Base-by-base conservation (phyloP, 805 yeast genomes). In the Candida lessepsii region DNA sequence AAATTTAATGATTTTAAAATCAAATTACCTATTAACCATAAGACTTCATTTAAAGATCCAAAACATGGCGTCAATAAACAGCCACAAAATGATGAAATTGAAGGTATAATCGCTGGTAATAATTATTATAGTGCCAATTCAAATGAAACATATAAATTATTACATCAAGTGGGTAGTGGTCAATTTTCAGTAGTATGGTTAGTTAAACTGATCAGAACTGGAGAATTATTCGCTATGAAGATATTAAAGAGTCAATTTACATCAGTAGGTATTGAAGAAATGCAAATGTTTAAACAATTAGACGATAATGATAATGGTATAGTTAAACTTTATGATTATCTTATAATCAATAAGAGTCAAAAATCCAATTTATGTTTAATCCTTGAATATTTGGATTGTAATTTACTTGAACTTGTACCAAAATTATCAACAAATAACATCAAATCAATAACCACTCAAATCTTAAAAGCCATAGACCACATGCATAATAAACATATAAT, bases 151-250 rank as follows among this genome's bases (percentile, higher is more conserved):
- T 79, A 79, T 54, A 52, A 61, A 7, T 60, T 79, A 18, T 63
- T 76, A 15, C 61, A 84, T 20, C 80, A 80, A 54, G 61, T 81
- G 7, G 87, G 87, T 2, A 79, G 84, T 84, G 86, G 87, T 25
- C 84, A 80, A 52, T 81, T 81, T 50, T 76, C 83, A 28, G 80
- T 86, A 1, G 86, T 81, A n/a, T 81, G 86, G 86, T 57, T 81
- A 20, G 35, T 45, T 17, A 37, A 38, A 15, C 35, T 19, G 35
- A 32, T 32, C 5, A 21, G 32, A 10, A 83, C 83, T 1, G 53
- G 49, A 29, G 40, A 49, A 10, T 28, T 48, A 27, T 81, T 77
- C 50, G 86, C 86, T 16, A 65, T 81, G 49, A 81, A 81, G 52
- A 74, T 81, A 46, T 83, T 80, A 14, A 68, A 80, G 45, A 71